Percentiles rank a stretch among this genome's conserved stretches.
These are phyloP conservation scores for Tripterygium wilfordii DNA, from an alignment of 177 flowering plant species.

Conservation along the genomic window DNA sequence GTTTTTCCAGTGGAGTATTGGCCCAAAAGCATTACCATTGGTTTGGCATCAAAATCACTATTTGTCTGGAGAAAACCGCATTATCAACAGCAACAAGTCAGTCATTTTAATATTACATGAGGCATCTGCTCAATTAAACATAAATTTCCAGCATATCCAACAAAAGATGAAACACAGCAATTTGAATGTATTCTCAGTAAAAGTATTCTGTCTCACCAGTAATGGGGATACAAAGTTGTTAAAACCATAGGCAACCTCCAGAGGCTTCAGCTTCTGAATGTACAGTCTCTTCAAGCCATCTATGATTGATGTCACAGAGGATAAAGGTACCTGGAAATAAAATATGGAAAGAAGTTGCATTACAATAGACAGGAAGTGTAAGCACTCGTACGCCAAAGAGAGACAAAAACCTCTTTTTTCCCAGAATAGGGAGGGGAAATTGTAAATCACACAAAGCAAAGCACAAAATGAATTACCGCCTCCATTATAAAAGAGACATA, in stretches of 20 bases:
- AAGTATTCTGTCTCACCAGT: slow-evolving; percentile 59
- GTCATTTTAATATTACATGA: too few species aligned
- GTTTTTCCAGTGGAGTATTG: slow-evolving; percentile 99
- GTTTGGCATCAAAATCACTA: slow-evolving; percentile 96
- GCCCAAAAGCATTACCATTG: slow-evolving; percentile 99
- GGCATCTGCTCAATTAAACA: too few species aligned
- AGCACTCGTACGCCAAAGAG: too few species aligned
- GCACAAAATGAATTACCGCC: too few species aligned
- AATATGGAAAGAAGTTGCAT: not conserved
- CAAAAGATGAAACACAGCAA: not conserved
- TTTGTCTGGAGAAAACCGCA: slow-evolving; percentile 50
- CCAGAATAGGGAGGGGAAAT: too few species aligned
- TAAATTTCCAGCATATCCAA: not conserved
- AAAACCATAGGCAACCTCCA: slow-evolving; percentile 82
- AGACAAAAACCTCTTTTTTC: too few species aligned
- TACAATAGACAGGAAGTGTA: not conserved
- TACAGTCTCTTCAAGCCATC: slow-evolving; percentile 93
- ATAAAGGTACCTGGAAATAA: slow-evolving; percentile 42
- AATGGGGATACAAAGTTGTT: slow-evolving; percentile 87
- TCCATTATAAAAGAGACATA: too few species aligned
- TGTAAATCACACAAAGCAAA: too few species aligned
- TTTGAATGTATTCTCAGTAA: not conserved
- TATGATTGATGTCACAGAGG: slow-evolving; percentile 78
- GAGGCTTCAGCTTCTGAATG: slow-evolving; percentile 80
- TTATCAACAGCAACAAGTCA: too few species aligned